Conservation (phyloP, 192 early-diverging fungal species). For the Rhizophagus sp. region DNA sequence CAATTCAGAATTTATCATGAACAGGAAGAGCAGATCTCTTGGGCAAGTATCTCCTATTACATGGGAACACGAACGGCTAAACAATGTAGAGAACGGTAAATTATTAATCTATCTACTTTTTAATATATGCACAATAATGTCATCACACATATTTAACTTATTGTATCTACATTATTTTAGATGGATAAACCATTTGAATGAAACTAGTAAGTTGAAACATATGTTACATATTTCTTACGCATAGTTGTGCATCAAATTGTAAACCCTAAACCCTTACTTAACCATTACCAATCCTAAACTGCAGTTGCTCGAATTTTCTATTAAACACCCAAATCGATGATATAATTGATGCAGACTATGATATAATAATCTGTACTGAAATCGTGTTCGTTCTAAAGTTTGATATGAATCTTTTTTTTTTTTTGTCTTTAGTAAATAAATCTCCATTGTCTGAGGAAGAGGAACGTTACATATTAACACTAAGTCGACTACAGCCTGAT, state of each 20-base stretch:
- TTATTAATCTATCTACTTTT: background rate
- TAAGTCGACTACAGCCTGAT: too few species aligned
- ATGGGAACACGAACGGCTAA: background rate
- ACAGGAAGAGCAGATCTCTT: background rate
- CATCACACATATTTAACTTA: background rate
- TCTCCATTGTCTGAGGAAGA: background rate
- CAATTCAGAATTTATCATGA: too few species aligned
- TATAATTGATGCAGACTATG: too few species aligned
- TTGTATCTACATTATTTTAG: background rate
- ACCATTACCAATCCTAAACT: too few species aligned
- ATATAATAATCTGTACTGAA: too few species aligned
- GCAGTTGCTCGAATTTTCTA: too few species aligned
- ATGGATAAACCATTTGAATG: background rate
- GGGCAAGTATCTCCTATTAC: background rate
- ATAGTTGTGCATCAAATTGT: background rate
- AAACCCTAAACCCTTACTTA: background rate
- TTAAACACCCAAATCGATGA: too few species aligned
- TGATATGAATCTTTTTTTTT: background rate
- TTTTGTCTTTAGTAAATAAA: background rate
- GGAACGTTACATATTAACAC: background rate
- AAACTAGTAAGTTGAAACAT: background rate
- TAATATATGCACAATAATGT: background rate
- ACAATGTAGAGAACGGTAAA: background rate
- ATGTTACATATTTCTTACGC: background rate
- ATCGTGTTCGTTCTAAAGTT: too few species aligned